Conservation (phyloP, 805 yeast species). For the Candida peoriensis region DNA sequence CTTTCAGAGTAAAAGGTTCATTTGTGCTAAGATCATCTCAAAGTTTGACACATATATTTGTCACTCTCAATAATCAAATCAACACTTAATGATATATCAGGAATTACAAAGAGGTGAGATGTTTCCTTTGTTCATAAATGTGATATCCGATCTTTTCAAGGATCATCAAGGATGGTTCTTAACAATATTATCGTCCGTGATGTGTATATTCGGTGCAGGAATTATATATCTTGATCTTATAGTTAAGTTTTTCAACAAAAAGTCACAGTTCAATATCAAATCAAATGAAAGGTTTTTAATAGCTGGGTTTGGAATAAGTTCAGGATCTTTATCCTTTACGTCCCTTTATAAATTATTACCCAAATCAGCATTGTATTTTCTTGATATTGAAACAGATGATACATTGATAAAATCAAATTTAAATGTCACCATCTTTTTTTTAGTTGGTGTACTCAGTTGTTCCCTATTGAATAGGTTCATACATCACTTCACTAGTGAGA, state of each 20-base stretch:
- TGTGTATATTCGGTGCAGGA: conserved; percentile 69
- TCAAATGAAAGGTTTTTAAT: conserved; percentile 63
- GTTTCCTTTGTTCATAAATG: background rate
- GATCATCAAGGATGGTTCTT: conserved; percentile 54
- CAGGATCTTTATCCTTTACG: conserved; percentile 81
- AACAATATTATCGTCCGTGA: conserved; percentile 57
- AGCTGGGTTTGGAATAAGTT: conserved; percentile 67
- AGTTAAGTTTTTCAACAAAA: conserved; percentile 40
- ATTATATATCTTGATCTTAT: conserved; percentile 58
- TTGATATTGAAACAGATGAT: conserved; percentile 10
- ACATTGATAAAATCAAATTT: conserved; percentile 27
- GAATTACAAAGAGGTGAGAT: background rate
- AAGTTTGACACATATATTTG: too few species aligned
- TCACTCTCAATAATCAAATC: background rate
- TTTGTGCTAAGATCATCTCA: too few species aligned
- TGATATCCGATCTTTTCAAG: background rate
- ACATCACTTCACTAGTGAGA: conserved; percentile 72
- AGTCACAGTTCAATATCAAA: conserved; percentile 45
- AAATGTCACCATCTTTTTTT: conserved; percentile 40
- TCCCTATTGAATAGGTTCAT: conserved; percentile 55
- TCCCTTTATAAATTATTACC: conserved; percentile 78
- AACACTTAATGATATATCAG: background rate
- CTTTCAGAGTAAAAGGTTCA: too few species aligned
- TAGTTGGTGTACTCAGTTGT: conserved; percentile 60
- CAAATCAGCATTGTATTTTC: conserved; percentile 46